A percentile compares a stretch with the other conserved stretches of the same genome.
These are phyloP conservation scores for Fusarium chaquense DNA, from an alignment of 2,329 filamentous ascomycete species.

Conservation along the genomic window DNA sequence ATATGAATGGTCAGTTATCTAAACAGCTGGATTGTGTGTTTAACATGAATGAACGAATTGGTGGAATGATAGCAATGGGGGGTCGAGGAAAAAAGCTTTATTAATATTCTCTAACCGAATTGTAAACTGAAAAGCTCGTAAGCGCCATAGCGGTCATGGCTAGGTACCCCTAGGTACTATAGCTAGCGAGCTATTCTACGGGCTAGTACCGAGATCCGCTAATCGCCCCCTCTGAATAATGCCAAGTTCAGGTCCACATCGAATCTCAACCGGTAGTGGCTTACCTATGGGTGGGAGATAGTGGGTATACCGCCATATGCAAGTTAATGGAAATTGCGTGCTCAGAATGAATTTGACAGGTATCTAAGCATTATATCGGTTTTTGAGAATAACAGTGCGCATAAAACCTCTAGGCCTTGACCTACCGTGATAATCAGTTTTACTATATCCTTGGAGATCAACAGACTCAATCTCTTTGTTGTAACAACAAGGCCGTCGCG, in stretches of 20 bases:
- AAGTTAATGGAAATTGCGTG: slow-evolving; percentile 3
- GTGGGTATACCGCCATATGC: slow-evolving; percentile 25
- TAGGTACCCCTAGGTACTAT: background rate
- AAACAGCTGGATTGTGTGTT: background rate
- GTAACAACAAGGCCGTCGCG: slow-evolving; percentile 20
- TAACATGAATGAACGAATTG: background rate
- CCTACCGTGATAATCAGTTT: background rate
- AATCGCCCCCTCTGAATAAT: slow-evolving; percentile 5
- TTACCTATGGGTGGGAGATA: slow-evolving; percentile 8
- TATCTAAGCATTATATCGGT: background rate
- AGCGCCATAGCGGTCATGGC: slow-evolving; percentile 3
- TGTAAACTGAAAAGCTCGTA: background rate
- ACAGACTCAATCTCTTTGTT: background rate
- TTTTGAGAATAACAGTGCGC: background rate
- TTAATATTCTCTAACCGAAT: background rate
- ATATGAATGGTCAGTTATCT: background rate
- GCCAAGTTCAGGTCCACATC: slow-evolving; percentile 2
- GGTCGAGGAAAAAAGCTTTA: background rate
- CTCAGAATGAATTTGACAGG: slow-evolving; percentile 2
- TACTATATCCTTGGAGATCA: background rate
- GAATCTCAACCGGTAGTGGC: slow-evolving; percentile 12
- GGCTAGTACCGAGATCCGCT: slow-evolving; percentile 33
- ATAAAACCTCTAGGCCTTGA: background rate
- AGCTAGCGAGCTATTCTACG: background rate
- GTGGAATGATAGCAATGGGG: background rate